phyloP scores from a whole-genome alignment of 345 rosid species.

The Eutrema yunnanense region DNA sequence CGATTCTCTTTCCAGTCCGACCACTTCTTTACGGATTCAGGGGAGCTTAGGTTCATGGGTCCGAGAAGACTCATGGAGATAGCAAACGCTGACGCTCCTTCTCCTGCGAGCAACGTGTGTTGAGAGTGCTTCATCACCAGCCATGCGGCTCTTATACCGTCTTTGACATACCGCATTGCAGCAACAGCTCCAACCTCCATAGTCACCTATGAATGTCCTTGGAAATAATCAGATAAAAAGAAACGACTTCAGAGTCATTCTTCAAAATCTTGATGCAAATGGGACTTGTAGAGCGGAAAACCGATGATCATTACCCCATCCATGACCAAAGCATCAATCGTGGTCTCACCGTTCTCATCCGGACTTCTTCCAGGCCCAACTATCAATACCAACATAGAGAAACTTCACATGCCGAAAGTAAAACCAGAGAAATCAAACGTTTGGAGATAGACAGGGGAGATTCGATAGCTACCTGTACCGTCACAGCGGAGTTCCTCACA shows the following conservation, averaged over 20 bases:
- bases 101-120: slow-evolving; percentile 86
- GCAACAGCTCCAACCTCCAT: slow-evolving; percentile 99
- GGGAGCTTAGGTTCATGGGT: slow-evolving; percentile 75
- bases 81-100: slow-evolving; percentile 77
- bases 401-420: background rate
- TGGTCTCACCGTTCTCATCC: slow-evolving; percentile 90
- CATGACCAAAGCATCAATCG: slow-evolving; percentile 89
- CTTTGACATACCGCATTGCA: slow-evolving; percentile 90
- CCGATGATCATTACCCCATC: slow-evolving; percentile 55
- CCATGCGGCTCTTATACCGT: slow-evolving; percentile 85
- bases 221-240: slow-evolving; percentile 6
- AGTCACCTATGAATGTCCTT: slow-evolving; percentile 67
- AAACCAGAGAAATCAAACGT: background rate
- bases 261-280: background rate
- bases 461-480: slow-evolving; percentile 58
- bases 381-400: slow-evolving; percentile 21
- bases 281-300: background rate
- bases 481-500: slow-evolving; percentile 87
- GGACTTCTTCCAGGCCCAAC: slow-evolving; percentile 99
- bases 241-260: slow-evolving; percentile 1
- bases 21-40: slow-evolving; percentile 77
- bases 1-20: slow-evolving; percentile 55
- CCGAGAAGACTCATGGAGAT: slow-evolving; percentile 94
- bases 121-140: slow-evolving; percentile 74
- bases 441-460: background rate